These are phyloP conservation scores for Phialemoniopsis sp. DNA, from an alignment of 2,329 filamentous ascomycete genomes.

Conservation along the genomic window DNA sequence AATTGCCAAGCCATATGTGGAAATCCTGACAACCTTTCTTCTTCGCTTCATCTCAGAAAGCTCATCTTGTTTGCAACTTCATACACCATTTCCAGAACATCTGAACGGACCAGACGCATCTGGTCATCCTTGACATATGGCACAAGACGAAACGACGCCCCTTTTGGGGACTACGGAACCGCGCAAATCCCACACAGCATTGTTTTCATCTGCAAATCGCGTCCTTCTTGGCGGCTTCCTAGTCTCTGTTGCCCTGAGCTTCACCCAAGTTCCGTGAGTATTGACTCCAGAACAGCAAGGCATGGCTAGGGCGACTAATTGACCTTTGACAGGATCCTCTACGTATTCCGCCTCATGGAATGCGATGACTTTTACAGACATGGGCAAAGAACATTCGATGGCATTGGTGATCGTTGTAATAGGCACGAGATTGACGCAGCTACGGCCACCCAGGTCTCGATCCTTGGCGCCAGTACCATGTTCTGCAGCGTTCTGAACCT, in stretches of 20 bases:
- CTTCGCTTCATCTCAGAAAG: too few species aligned
- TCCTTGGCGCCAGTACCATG: conserved; percentile 64
- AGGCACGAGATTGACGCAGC: conserved; percentile 59
- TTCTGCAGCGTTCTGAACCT: conserved; percentile 65
- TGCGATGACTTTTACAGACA: conserved; percentile 65
- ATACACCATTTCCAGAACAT: too few species aligned
- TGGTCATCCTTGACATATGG: too few species aligned
- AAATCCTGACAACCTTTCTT: too few species aligned
- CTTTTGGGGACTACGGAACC: not conserved
- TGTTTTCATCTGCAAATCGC: conserved; percentile 25
- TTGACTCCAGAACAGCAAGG: too few species aligned
- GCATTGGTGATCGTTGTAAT: conserved; percentile 50
- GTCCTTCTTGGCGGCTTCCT: conserved; percentile 57
- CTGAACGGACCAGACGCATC: too few species aligned
- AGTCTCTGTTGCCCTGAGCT: conserved; percentile 48
- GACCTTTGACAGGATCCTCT: conserved; percentile 46
- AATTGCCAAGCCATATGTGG: too few species aligned
- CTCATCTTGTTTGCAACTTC: too few species aligned
- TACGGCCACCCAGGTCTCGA: conserved; percentile 58
- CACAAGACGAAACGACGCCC: too few species aligned
- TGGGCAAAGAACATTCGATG: conserved; percentile 46
- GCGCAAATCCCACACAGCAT: not conserved
- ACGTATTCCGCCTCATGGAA: conserved; percentile 68
- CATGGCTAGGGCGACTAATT: too few species aligned
- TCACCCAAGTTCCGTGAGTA: conserved; percentile 44